Conservation (phyloP, 306 rosid species). For the Trichosanthes cucumerina region DNA sequence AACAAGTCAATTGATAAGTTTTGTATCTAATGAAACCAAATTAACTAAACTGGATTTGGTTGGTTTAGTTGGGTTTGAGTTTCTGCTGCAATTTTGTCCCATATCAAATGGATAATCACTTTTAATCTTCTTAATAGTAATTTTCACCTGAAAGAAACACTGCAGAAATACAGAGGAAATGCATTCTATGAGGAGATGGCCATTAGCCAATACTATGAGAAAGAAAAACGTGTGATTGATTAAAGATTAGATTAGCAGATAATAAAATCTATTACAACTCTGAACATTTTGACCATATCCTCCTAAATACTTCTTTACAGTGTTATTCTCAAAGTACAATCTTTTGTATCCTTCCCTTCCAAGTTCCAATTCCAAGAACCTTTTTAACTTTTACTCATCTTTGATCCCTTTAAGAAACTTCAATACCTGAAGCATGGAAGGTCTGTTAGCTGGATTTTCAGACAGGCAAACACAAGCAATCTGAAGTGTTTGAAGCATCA, state of each 20-base stretch:
- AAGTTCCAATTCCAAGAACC: neutral
- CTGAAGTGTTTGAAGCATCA: slow-evolving; percentile 72
- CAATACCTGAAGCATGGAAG: slow-evolving; percentile 85
- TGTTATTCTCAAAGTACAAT: neutral
- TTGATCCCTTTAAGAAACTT: slow-evolving; percentile 65
- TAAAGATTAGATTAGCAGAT: neutral
- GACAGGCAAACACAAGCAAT: slow-evolving; percentile 76
- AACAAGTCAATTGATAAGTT: too few relatives aligned
- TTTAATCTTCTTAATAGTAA: too few relatives aligned
- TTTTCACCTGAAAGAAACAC: neutral
- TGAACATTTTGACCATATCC: neutral
- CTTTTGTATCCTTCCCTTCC: neutral
- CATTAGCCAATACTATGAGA: neutral
- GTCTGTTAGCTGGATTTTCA: slow-evolving; percentile 82
- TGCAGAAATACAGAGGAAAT: too few relatives aligned
- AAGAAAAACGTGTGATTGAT: neutral
- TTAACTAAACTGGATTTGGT: too few relatives aligned
- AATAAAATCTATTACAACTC: neutral
- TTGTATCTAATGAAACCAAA: too few relatives aligned
- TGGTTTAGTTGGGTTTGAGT: too few relatives aligned
- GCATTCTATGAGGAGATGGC: neutral
- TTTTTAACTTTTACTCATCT: slow-evolving; percentile 29
- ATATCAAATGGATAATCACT: too few relatives aligned
- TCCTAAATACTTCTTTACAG: slow-evolving; percentile 11
- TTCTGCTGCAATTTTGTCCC: too few relatives aligned